A percentile compares a stretch with the other conserved stretches of the same genome.
These are phyloP conservation scores for Plasmodium gallinaceum DNA, from an alignment of 169 alveolate species.

Conservation along the genomic window DNA sequence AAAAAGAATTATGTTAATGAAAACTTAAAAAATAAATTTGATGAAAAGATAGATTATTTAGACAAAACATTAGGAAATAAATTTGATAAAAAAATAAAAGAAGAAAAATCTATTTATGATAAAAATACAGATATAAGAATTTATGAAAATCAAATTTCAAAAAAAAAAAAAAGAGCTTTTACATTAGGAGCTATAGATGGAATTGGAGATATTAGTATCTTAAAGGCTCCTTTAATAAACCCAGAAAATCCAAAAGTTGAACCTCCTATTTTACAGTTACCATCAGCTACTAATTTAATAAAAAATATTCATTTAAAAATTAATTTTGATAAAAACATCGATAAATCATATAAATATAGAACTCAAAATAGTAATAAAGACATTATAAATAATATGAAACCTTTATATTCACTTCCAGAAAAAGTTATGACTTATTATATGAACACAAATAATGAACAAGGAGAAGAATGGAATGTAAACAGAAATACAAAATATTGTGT, in stretches of 20 bases:
- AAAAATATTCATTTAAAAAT: constrained; percentile 70
- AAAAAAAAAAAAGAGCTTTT: constrained; percentile 56
- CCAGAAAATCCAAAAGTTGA: constrained; percentile 42
- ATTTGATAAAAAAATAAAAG: constrained; percentile 30
- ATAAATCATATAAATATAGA: constrained; percentile 54
- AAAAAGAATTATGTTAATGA: constrained; percentile 32
- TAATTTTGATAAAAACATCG: constrained; percentile 50
- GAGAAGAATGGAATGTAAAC: background rate
- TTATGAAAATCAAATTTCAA: constrained; percentile 14
- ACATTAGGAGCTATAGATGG: constrained; percentile 72
- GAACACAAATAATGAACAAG: constrained; percentile 11
- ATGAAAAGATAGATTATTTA: constrained; percentile 13
- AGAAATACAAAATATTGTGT: background rate
- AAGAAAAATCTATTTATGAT: constrained; percentile 10
- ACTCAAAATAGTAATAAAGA: constrained; percentile 65
- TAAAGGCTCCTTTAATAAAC: constrained; percentile 69
- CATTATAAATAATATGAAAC: constrained; percentile 47
- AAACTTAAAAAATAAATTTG: background rate
- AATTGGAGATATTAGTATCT: constrained; percentile 44
- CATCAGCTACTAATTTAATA: constrained; percentile 67
- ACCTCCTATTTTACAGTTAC: constrained; percentile 66
- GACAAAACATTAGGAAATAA: constrained; percentile 11
- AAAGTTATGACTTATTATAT: constrained; percentile 43
- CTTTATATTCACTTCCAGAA: constrained; percentile 70
- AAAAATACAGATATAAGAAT: constrained; percentile 20